phyloP scores from a whole-genome alignment of 805 yeast species.

The Starmerella floris region DNA sequence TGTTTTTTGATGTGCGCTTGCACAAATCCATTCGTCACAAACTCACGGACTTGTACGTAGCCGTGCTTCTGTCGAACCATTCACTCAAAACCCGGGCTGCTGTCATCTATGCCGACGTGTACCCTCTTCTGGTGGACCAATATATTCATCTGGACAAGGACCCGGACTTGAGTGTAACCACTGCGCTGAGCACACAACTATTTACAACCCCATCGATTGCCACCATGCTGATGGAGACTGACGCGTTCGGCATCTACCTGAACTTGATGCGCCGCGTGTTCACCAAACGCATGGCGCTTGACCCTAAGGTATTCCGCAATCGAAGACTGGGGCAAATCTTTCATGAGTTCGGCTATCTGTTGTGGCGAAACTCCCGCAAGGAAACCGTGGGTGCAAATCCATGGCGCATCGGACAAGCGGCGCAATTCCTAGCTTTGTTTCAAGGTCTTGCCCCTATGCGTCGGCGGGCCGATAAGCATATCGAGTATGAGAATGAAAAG shows the following conservation, averaged over 20 bases:
- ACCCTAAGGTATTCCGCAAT: slow-evolving; percentile 44
- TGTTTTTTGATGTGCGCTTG: slow-evolving; percentile 55
- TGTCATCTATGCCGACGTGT: slow-evolving; percentile 71
- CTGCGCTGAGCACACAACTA: slow-evolving; percentile 66
- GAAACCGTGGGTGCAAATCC: slow-evolving; percentile 34
- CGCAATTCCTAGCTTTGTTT: slow-evolving; percentile 53
- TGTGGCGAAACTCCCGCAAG: slow-evolving; percentile 53
- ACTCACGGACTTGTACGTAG: slow-evolving; percentile 52
- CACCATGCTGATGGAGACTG: slow-evolving; percentile 44
- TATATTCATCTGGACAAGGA: slow-evolving; percentile 69
- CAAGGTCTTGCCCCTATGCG: slow-evolving; percentile 66
- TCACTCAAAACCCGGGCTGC: slow-evolving; percentile 46
- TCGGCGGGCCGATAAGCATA: slow-evolving; percentile 68
- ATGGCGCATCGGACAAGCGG: slow-evolving; percentile 42
- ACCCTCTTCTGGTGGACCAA: slow-evolving; percentile 60
- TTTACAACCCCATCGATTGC: slow-evolving; percentile 83
- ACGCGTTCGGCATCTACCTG: slow-evolving; percentile 49
- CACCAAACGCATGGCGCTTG: slow-evolving; percentile 37
- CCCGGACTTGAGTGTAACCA: slow-evolving; percentile 67
- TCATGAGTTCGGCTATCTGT: slow-evolving; percentile 62
- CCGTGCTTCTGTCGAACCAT: slow-evolving; percentile 48
- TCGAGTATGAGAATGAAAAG: slow-evolving; percentile 80
- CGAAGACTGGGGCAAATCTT: slow-evolving; percentile 68
- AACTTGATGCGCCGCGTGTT: slow-evolving; percentile 52
- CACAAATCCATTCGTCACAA: slow-evolving; percentile 49